A percentile compares a stretch with the other conserved stretches of the same genome.
phyloP scores from a whole-genome alignment of 148 eudicot species.

The Gaultheria prostrata region DNA sequence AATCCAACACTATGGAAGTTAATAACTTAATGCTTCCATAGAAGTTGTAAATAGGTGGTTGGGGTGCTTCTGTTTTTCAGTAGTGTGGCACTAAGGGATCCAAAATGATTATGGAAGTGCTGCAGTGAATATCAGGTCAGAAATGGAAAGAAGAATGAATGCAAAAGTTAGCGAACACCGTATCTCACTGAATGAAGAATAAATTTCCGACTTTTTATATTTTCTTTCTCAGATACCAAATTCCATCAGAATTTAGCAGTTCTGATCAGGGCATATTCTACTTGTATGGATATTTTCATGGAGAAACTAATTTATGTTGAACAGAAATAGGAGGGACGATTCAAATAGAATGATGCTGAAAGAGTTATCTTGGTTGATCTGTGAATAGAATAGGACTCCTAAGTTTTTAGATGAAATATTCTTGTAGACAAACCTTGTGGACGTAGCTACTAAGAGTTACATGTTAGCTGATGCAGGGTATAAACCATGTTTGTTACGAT shows the following conservation, averaged over 20 bases:
- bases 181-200: not conserved
- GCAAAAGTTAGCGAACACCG: not conserved
- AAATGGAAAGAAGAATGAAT: not conserved
- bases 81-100: not conserved
- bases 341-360: not conserved
- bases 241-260: not conserved
- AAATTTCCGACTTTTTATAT: not conserved
- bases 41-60: not conserved
- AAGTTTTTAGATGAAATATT: not conserved
- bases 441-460: not conserved
- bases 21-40: not conserved
- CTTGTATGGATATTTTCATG: not conserved
- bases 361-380: not conserved
- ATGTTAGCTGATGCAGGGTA: not conserved
- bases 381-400: not conserved
- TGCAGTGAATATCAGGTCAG: not conserved
- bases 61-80: not conserved
- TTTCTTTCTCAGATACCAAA: not conserved
- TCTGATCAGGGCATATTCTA: not conserved
- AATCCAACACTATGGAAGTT: not conserved
- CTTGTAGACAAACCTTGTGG: not conserved
- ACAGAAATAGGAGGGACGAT: not conserved
- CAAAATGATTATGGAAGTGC: conserved; percentile 1
- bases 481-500: not conserved
- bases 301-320: not conserved